These are phyloP conservation scores for Podospora appendiculata DNA, from an alignment of 495 filamentous ascomycete species.

Conservation along the genomic window DNA sequence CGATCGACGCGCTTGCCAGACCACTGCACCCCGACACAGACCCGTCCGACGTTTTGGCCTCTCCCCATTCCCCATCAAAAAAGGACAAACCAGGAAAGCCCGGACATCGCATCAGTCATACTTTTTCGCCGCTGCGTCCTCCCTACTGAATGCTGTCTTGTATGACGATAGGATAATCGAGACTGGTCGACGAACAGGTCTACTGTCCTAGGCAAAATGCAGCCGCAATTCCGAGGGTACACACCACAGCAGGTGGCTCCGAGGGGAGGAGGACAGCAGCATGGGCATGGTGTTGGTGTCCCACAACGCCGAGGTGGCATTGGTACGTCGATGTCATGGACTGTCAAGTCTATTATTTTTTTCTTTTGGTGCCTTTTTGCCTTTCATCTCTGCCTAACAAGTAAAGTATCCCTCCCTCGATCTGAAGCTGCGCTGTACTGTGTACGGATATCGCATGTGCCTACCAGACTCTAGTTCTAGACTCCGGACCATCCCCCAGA, in stretches of 20 bases:
- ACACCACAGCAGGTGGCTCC: conserved; percentile 27
- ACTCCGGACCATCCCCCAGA: background rate
- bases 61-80: background rate
- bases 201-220: conserved; percentile 26
- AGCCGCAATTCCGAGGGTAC: conserved; percentile 40
- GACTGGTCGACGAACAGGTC: background rate
- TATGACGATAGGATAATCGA: conserved; percentile 3
- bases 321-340: conserved; percentile 20
- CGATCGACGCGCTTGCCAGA: conserved; percentile 14
- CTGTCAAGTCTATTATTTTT: conserved; percentile 10
- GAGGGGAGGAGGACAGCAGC: conserved; percentile 19
- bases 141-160: background rate
- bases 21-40: background rate
- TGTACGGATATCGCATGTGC: no score
- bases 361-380: background rate
- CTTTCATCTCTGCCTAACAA: no score
- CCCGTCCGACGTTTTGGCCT: background rate
- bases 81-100: background rate
- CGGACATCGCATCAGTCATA: background rate
- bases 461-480: background rate
- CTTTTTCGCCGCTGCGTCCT: background rate
- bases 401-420: no score
- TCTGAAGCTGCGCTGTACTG: no score
- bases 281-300: conserved; percentile 22
- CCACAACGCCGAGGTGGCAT: conserved; percentile 41